These are phyloP conservation scores for Pseudocercospora eumusae DNA, from an alignment of 2,329 filamentous ascomycete species.

Conservation along the genomic window DNA sequence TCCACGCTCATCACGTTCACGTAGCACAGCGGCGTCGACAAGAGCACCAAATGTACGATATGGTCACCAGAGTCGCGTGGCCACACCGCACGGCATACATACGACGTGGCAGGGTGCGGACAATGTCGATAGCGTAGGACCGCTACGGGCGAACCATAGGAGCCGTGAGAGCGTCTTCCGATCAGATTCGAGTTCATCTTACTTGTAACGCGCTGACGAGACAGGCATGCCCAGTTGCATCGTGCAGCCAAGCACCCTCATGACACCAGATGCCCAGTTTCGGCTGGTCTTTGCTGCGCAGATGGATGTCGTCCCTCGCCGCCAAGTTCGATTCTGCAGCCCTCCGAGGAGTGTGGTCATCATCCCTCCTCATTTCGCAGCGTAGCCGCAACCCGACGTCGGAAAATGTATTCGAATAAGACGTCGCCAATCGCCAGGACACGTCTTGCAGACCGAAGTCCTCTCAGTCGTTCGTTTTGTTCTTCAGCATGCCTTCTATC, in stretches of 20 bases:
- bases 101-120: background rate
- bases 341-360: constrained; percentile 8
- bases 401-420: constrained; percentile 11
- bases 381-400: constrained; percentile 4
- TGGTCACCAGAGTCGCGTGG: constrained; percentile 1
- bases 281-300: constrained; percentile 14
- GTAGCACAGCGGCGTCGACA: background rate
- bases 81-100: background rate
- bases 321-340: constrained; percentile 14
- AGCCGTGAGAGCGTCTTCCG: constrained; percentile 1
- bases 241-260: constrained; percentile 5
- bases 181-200: constrained; percentile 10
- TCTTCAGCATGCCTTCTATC: constrained; percentile 21
- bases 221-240: constrained; percentile 11
- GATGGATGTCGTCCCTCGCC: constrained; percentile 9
- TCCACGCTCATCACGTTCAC: too few species aligned
- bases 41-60: background rate
- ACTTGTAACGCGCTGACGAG: constrained; percentile 6
- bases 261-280: constrained; percentile 14
- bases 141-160: constrained; percentile 6
- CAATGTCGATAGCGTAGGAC: background rate
- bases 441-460: background rate
- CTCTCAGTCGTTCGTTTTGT: constrained; percentile 14
- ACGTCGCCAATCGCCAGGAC: constrained; percentile 7
- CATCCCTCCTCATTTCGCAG: constrained; percentile 16